These are phyloP conservation scores for Solanum hybrid DNA, from an alignment of 305 asterid species.

Conservation along the genomic window DNA sequence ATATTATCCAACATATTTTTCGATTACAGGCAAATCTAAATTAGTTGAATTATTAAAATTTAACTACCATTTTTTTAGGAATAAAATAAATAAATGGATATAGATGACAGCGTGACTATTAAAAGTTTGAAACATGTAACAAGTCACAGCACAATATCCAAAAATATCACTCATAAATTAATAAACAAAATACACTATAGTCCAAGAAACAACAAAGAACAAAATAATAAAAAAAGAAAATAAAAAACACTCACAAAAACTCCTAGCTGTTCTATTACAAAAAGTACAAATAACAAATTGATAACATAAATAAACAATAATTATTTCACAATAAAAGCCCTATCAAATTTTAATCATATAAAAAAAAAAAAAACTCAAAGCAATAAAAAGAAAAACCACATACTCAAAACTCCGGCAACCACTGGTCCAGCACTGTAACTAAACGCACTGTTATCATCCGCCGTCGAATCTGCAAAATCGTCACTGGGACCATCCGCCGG, in stretches of 20 bases:
- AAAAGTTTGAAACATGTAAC: neutral
- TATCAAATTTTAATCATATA: conserved; percentile 1
- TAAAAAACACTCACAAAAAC: neutral
- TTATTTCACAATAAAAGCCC: neutral
- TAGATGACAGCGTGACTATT: neutral
- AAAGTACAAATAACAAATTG: neutral
- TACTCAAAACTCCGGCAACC: conserved; percentile 27
- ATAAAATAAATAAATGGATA: neutral
- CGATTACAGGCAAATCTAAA: neutral
- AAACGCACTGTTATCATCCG: conserved; percentile 29
- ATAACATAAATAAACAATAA: neutral
- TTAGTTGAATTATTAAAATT: neutral
- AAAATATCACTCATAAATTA: neutral
- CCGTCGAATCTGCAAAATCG: conserved; percentile 43
- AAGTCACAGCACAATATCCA: neutral
- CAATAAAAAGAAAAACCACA: conserved; percentile 28
- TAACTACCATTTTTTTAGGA: neutral
- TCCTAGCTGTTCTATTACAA: neutral
- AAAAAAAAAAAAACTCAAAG: neutral
- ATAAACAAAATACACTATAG: neutral
- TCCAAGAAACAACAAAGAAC: neutral
- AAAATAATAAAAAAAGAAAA: neutral
- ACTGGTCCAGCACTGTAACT: conserved; percentile 34
- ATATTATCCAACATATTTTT: neutral
- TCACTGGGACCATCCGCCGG: conserved; percentile 72